Base-by-base conservation (phyloP, 2,329 filamentous ascomycete species). In the Raffaelea ambrosiae region DNA sequence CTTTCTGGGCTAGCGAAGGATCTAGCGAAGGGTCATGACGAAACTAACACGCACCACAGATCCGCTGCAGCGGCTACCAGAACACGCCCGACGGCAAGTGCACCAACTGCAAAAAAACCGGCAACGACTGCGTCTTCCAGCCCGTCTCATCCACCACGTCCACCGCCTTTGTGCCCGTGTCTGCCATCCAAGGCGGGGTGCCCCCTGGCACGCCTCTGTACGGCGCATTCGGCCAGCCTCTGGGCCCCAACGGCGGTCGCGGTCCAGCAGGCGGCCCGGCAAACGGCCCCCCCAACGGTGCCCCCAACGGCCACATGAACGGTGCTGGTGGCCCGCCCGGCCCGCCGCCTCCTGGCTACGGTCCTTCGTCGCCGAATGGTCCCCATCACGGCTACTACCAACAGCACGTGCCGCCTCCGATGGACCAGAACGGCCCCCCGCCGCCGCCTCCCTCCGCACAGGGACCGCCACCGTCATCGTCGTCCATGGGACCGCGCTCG, bases 41-140 rank as follows among this genome's bases (percentile, higher is more conserved):
- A n/a, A n/a, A n/a, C 57, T 64, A 53, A 66, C 50, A 11, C 9
- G 8, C 13, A 4, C 20, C 38, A 18, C 50, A 80, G 76, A 81
- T 81, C 53, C 74, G 77, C 35, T 81, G 77, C 64, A 80, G 76
- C 51, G 77, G 77, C 23, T 79, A 79, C 53, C 72, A 76, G 50
- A 78, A 75, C 52, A 76, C 74, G 0, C 72, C 73, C 0, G 76
- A 76, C 19, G 77, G 76, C 11, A 78, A 79, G 53, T 81, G 77
- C 54, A 72, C 76, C 47, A 81, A 80, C 55, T 81, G 77, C 55
- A 74, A 76, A 36, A 76, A 78, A 52, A 78, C 79, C 64, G 76
- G 77, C 43, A 77, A 80, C 54, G 76, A 81, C 51, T 81, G 77
- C 51, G 70, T 80, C 14, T 80, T 81, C 50, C 76, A 80, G 56